Evolutionary conservation across 768 basidiomycete genomes (phyloP), one percentile per base, ranked within the genome.

Genomic region (Mycena maculata): DNA sequence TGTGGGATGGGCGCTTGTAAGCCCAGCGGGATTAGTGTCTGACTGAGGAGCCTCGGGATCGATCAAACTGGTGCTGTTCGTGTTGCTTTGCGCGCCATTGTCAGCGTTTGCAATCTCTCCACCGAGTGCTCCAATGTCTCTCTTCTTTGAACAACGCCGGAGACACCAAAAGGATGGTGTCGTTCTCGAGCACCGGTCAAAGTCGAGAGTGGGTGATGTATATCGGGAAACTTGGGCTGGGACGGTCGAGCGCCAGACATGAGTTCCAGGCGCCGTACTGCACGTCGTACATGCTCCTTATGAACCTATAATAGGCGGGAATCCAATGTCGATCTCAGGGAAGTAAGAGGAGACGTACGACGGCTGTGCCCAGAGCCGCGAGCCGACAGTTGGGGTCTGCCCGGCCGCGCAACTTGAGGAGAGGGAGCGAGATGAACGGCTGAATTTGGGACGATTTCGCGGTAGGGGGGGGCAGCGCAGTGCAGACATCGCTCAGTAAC

Each of bases 211-310:
- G 31, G 20, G 31, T 33, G 30, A 22, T 8, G 28, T 12, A 25
- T 30, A 28, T 48, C 31, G 30, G 75, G 77, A 36, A 47, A 44
- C 22, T 49, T 22, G 12, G 27, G 80, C 76, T 9, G 84, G 83
- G 22, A 74, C 78, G 27, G 52, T 53, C 18, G 73, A 70, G 30
- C 82, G 79, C 88, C 85, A 4, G 84, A 86, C 86, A 90, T 89
- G 42, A 79, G 81, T 16, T 88, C 86, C 36, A 87, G 81, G 41
- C 90, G 89, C 58, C 77, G 81, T 48, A 84, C 76, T 41, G 81
- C 83, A 47, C 83, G 86, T 70, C 88, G 90, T 45, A 86, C 84
- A 72, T 88, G 84, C 75, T 87, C 89, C 73, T 90, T 89, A 55
- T 89, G 78, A 55, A 85, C 71, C 89, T 90, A 45, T 18, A 63